Percentiles rank a stretch among this genome's conserved stretches.
phyloP scores from a whole-genome alignment of 345 rosid genomes.

The Psidium guajava region DNA sequence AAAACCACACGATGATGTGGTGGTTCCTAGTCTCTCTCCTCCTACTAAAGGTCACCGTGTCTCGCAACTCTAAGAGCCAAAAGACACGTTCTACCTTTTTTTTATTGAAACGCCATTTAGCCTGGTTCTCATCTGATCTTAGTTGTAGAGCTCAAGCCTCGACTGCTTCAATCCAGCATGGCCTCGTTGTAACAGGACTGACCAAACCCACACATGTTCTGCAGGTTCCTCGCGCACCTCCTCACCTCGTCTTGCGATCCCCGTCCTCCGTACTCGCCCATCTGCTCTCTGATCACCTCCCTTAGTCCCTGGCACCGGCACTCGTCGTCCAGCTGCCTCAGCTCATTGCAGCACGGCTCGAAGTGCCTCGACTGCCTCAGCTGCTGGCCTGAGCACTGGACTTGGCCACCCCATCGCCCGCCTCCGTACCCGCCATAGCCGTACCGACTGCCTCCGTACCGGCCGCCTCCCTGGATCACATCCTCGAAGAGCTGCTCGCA shows the following conservation, averaged over 20 bases:
- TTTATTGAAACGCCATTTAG: not conserved
- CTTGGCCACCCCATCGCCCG: not conserved
- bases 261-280: not conserved
- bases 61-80: not conserved
- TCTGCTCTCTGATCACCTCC: not conserved
- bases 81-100: not conserved
- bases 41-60: not conserved
- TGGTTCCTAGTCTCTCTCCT: not conserved
- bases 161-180: not conserved
- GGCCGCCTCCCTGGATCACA: not conserved
- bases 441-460: too few relatives aligned
- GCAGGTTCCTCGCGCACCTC: constrained; percentile 1
- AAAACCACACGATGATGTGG: constrained; percentile 6
- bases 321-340: constrained; percentile 2
- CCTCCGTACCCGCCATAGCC: not conserved
- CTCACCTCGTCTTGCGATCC: not conserved
- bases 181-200: not conserved
- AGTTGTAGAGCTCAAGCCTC: not conserved
- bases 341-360: not conserved
- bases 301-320: constrained; percentile 21
- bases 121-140: not conserved
- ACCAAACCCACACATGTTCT: not conserved
- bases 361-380: not conserved
- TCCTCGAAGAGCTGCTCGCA: constrained; percentile 16
- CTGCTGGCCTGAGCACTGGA: not conserved